These are phyloP conservation scores for Cryptococcus sp. DNA, from an alignment of 1,284 basidiomycete genomes.

Conservation along the genomic window DNA sequence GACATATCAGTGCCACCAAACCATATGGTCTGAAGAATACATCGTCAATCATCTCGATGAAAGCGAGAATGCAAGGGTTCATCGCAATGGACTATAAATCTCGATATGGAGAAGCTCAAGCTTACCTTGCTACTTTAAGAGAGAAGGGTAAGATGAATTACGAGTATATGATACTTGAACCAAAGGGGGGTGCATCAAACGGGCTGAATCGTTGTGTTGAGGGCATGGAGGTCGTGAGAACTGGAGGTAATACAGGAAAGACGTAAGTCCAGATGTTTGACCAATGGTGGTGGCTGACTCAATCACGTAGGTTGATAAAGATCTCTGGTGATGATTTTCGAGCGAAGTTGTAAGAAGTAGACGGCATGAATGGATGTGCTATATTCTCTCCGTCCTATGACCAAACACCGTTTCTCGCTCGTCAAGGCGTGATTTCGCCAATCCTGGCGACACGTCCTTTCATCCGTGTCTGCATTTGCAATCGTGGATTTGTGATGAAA, in stretches of 20 bases:
- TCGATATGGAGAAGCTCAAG: slow-evolving; percentile 43
- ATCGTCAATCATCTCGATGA: slow-evolving; percentile 62
- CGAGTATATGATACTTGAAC: slow-evolving; percentile 63
- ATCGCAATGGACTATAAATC: slow-evolving; percentile 61
- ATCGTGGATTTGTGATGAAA: too few relatives aligned
- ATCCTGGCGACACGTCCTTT: too few relatives aligned
- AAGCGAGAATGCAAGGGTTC: slow-evolving; percentile 76
- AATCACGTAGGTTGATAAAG: too few relatives aligned
- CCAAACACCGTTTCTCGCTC: too few relatives aligned
- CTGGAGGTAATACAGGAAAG: slow-evolving; percentile 77
- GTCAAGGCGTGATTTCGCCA: too few relatives aligned
- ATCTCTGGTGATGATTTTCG: too few relatives aligned
- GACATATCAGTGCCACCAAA: slow-evolving; percentile 14
- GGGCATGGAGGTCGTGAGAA: slow-evolving; percentile 66
- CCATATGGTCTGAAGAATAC: slow-evolving; percentile 46
- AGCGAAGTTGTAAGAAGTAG: too few relatives aligned
- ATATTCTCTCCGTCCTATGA: too few relatives aligned
- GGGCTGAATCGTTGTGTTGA: slow-evolving; percentile 67
- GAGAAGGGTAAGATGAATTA: slow-evolving; percentile 69
- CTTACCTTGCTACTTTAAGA: slow-evolving; percentile 54
- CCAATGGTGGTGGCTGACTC: too few relatives aligned
- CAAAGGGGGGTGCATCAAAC: slow-evolving; percentile 36
- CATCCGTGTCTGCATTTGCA: too few relatives aligned
- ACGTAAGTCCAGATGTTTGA: slow-evolving; percentile 51
- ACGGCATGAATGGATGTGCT: too few relatives aligned